Evolutionary conservation across 2,329 filamentous ascomycete genomes (phyloP).

Genomic region (Mycocentrospora acerina): DNA sequence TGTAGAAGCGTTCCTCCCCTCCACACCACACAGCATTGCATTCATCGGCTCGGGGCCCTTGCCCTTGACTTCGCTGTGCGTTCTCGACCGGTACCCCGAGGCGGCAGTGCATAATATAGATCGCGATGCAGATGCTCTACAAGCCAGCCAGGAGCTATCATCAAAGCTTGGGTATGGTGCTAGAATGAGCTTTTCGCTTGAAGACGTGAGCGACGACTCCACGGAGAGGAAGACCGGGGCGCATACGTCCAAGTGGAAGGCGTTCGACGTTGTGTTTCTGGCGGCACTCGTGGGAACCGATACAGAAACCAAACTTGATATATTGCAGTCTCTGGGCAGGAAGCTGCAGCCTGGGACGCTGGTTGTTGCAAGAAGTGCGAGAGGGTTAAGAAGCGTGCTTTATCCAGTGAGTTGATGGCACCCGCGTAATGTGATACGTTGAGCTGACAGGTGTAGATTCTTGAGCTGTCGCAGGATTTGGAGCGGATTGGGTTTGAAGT

Average conservation of each 20-base stretch:
- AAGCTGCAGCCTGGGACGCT: constrained; percentile 48
- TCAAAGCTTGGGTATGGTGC: constrained; percentile 30
- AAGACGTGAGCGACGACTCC: constrained; percentile 29
- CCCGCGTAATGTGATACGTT: background rate
- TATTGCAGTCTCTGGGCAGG: constrained; percentile 41
- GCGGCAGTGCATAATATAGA: constrained; percentile 48
- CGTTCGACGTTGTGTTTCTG: constrained; percentile 52
- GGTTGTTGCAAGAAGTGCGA: constrained; percentile 51
- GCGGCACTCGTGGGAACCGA: constrained; percentile 53
- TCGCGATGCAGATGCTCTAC: constrained; percentile 39
- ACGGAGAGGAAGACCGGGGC: background rate
- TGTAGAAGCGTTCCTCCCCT: constrained; percentile 39
- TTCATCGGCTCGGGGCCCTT: constrained; percentile 56
- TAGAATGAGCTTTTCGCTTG: constrained; percentile 43
- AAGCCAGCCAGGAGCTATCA: constrained; percentile 33
- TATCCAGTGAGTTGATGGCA: constrained; percentile 47
- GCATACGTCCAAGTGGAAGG: constrained; percentile 23
- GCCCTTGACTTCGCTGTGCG: constrained; percentile 52
- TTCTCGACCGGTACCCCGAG: constrained; percentile 39
- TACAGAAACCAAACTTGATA: constrained; percentile 45
- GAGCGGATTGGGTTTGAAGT: constrained; percentile 40
- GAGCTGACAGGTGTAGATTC: constrained; percentile 29
- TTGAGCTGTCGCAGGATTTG: constrained; percentile 41
- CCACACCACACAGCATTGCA: constrained; percentile 40
- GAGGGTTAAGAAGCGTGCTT: constrained; percentile 48